Base-by-base conservation (phyloP, 371 early-diverging fungal genomes). In the Mucor ambiguus region DNA sequence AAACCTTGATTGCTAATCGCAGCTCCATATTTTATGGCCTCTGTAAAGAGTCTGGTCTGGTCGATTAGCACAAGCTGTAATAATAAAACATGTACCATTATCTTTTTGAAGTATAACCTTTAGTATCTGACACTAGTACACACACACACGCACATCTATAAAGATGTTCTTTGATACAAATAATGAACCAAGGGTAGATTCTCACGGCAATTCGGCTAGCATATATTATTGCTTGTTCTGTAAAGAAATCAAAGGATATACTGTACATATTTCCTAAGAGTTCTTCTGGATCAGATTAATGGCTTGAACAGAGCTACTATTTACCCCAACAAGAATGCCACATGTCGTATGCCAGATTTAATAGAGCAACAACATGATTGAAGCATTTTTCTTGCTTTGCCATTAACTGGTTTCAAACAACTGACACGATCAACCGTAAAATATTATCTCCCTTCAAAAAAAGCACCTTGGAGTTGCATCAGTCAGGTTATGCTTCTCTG, bases 41-140 rank as follows among this genome's bases (percentile, higher is more conserved):
- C 62, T 90, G 91, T 16, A 86, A 85, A 49, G 90, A 94, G 67
- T 87, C 93, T 33, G 92, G 92, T 14, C 61, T 73, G 61, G 73
- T 73, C 46, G 73, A 77, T 28, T 81, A 75, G 63, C 7, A 64
- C 41, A 0, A 10, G 18, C 16, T 41, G 41, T 18, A 41, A 18
- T 41, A 41, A 41, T 41, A 41, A 41, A 41, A 41, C 18, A 3
- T 41, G 41, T 41, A 41, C 41, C 16, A 41, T 41, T 41, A 56
- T 43, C 8, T 2, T 35, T 35, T 35, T 10, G 1, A 12, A 12
- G 12, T 3, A 35, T 35, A 9, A 5, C 2, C 32, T 16, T 2
- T 20, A 0, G 56, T 9, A 56, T 56, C 30, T 29, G n/a, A 29
- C n/a, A n/a, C 56, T 4, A 4, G 1, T 6, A 4, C 28, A 1